Evolutionary conservation across 352 stramenopile species (phyloP), one percentile per base, ranked within the genome.

Genomic region (Aphanomyces stellatus): DNA sequence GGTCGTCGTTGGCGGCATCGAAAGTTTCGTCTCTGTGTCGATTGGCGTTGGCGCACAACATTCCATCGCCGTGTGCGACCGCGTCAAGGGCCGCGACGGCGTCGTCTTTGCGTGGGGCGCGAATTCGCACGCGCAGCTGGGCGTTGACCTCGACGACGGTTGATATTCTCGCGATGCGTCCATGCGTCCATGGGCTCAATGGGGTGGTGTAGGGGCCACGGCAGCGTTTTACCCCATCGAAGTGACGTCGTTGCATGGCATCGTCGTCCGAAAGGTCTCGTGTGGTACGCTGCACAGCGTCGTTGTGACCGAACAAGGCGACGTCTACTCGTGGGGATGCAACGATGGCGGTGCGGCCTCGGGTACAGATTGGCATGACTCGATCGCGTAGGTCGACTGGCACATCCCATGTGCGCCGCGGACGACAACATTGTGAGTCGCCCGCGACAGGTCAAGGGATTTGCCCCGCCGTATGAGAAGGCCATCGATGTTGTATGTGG

Each of bases 241-340:
- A 41, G 73, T 91, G 1, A 77, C 79, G 37, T 55, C 72, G 8
- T 64, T 93, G 31, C 75, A 73, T 11, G 69, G 72, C 0, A 60
- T 88, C 46, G 75, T 69, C 24, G 65, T 93, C 2, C 73, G 74
- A n/a, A 83, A 97, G 42, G 88, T 98, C 1, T 82, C 87, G 0
- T 96, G 83, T 60, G 96, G 96, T 0, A 91, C 90, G 19, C 71
- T 98, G 31, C 91, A 98, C 72, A 96, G 81, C 48, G 75, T 97
- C 68, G 93, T 83, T 4, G 72, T 97, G 3, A 92, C 82, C 1
- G 70, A 74, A 0, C 78, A 96, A 30, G 96, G 96, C 1, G 73
- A 82, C 11, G 81, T 98, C 0, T 98, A 89, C 69, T 88, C 91
- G 1, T 99, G 95, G 92, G 96, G 96, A 11, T 96, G 85, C 72